phyloP scores from a whole-genome alignment of 805 yeast genomes.

The Schizosaccharomyces japonicus region DNA sequence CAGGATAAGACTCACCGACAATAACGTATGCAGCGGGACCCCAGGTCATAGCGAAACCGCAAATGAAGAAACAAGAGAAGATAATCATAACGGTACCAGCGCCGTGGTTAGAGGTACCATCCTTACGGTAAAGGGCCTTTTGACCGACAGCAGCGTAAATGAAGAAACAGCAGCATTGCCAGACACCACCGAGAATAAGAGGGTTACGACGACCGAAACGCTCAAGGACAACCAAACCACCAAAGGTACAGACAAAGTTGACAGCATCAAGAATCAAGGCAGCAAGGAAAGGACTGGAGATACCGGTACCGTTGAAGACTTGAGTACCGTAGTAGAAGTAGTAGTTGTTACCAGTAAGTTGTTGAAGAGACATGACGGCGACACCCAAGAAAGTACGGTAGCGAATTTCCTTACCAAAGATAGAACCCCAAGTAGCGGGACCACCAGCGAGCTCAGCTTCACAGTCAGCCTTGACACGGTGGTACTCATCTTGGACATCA shows the following conservation, averaged over 20 bases:
- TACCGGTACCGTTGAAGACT: conserved; percentile 21
- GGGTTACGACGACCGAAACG: conserved; percentile 28
- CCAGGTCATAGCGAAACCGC: conserved; percentile 33
- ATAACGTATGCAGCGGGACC: conserved; percentile 29
- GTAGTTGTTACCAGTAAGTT: conserved; percentile 42
- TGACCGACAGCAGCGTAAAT: conserved; percentile 27
- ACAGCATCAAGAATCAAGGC: conserved; percentile 31
- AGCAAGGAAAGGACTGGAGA: conserved; percentile 18
- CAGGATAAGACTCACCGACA: conserved; percentile 26
- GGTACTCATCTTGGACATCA: conserved; percentile 17
- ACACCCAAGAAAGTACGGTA: conserved; percentile 20
- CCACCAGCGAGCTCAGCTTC: conserved; percentile 28
- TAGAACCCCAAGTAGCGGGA: conserved; percentile 27
- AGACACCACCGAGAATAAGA: conserved; percentile 24
- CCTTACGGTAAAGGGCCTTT: conserved; percentile 18
- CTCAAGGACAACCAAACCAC: conserved; percentile 27
- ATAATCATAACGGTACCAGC: conserved; percentile 28
- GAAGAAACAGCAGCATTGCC: conserved; percentile 29
- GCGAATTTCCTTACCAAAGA: conserved; percentile 22
- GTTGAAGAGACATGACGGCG: conserved; percentile 29
- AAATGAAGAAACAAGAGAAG: conserved; percentile 28
- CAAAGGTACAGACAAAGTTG: conserved; percentile 28
- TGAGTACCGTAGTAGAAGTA: conserved; percentile 44
- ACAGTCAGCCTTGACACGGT: conserved; percentile 22
- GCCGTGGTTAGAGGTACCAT: conserved; percentile 16